Evolutionary conservation across 805 yeast species (phyloP).

Genomic region (Pichia cephalocereana): DNA sequence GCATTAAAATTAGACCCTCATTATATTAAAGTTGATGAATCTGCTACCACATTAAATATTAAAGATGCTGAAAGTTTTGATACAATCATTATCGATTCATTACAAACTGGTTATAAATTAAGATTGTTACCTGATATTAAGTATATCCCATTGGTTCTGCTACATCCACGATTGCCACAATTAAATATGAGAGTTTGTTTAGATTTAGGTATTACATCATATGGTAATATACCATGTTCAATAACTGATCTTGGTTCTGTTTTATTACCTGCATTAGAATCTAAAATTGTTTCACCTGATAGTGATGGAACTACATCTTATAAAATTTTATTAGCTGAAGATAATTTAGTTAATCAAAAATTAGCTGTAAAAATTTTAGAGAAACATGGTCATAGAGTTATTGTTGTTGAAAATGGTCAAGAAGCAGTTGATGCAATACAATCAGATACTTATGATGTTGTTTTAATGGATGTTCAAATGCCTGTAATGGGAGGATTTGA

Average conservation of each 20-base stretch:
- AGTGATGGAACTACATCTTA: conserved; percentile 70
- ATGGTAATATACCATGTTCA: conserved; percentile 84
- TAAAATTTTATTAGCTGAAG: conserved; percentile 75
- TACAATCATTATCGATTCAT: conserved; percentile 72
- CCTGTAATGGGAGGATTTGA: conserved; percentile 95
- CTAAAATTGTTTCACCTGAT: conserved; percentile 70
- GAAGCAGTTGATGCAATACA: conserved; percentile 74
- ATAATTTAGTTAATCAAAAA: conserved; percentile 79
- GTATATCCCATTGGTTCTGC: conserved; percentile 73
- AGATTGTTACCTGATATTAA: conserved; percentile 68
- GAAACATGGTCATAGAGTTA: conserved; percentile 76
- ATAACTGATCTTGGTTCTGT: conserved; percentile 75
- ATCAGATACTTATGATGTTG: conserved; percentile 62
- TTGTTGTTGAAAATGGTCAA: conserved; percentile 78
- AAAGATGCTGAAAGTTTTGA: conserved; percentile 57
- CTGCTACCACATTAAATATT: conserved; percentile 45
- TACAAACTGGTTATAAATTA: conserved; percentile 63
- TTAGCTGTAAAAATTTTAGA: conserved; percentile 78
- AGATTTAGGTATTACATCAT: conserved; percentile 79
- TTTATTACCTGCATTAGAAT: conserved; percentile 75
- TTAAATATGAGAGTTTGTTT: conserved; percentile 74
- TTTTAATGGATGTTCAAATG: conserved; percentile 92
- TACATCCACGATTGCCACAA: conserved; percentile 67
- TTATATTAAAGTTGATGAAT: conserved; percentile 37
- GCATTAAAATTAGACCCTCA: conserved; percentile 51